Percentiles rank a stretch among this genome's conserved stretches.
Evolutionary conservation across 495 filamentous ascomycete species (phyloP).

Genomic region (Tetracladium marchalianum): DNA sequence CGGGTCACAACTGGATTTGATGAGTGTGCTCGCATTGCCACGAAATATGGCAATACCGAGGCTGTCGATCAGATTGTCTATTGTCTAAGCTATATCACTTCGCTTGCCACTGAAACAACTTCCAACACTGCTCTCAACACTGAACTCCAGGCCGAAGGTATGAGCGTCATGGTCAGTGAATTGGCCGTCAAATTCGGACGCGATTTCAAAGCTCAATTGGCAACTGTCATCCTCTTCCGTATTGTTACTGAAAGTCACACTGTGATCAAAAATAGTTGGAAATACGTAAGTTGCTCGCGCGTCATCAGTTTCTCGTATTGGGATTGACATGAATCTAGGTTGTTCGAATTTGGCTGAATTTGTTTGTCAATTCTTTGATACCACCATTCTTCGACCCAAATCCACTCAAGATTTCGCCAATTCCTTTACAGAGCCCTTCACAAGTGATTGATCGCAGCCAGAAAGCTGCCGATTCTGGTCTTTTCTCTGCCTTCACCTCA

Average conservation of each 20-base stretch:
- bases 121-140: conserved; percentile 88
- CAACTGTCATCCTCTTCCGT: conserved; percentile 86
- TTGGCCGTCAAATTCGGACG: conserved; percentile 92
- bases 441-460: conserved; percentile 84
- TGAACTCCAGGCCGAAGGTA: conserved; percentile 83
- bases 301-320: not conserved
- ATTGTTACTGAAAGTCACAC: conserved; percentile 77
- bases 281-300: conserved; percentile 50
- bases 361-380: conserved; percentile 92
- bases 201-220: conserved; percentile 87
- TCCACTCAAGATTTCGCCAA: conserved; percentile 66
- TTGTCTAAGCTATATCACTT: conserved; percentile 82
- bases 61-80: conserved; percentile 86
- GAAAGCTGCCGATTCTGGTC: conserved; percentile 64
- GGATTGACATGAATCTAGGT: conserved; percentile 42
- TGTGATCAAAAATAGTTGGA: conserved; percentile 71
- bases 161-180: conserved; percentile 98
- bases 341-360: conserved; percentile 83
- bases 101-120: conserved; percentile 60
- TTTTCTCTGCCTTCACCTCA: conserved; percentile 88
- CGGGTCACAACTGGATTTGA: conserved; percentile 90
- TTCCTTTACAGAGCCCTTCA: conserved; percentile 83
- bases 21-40: conserved; percentile 90
- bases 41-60: conserved; percentile 73
- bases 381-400: conserved; percentile 70